Evolutionary conservation across 768 basidiomycete species (phyloP), one percentile per base, ranked within the genome.

Genomic region (Xerocomellus dryophilus): DNA sequence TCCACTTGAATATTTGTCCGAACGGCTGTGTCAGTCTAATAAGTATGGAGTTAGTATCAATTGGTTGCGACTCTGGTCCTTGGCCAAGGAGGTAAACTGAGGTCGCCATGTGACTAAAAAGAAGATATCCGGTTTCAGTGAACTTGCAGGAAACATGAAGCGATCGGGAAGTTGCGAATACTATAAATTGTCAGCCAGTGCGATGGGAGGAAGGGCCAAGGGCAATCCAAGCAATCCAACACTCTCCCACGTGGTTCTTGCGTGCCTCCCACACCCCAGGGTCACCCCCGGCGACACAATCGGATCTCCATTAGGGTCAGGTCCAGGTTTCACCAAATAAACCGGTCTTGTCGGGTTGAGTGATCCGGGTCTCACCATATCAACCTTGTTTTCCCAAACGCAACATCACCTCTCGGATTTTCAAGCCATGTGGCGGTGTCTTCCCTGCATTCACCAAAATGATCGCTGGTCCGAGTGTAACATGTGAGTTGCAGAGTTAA

Each of bases 161-260:
- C 45, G 49, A 42, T 57, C 66, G 66, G 68, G 43, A 57, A 57
- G 47, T 59, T 53, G 61, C 60, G 63, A 43, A 42, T 21, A 36
- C 61, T 48, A 48, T 52, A 47, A 65, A 54, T 54, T 59, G 39
- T 39, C 25, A 31, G 45, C 45, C 46, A 53, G 46, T 61, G 53
- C 48, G 46, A 59, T 47, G 50, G 54, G 63, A 56, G 47, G 31
- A 53, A 54, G 53, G 56, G 56, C 47, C 38, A 61, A 56, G 35
- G 62, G 45, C 29, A 41, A 41, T 32, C 51, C 49, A 47, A 53
- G 52, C 35, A 54, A 54, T 34, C 50, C 54, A 39, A 45, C 45
- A 50, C 49, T 47, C 55, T 66, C 67, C 43, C 69, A 57, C 67
- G 59, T 70, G 60, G 57, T 58, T 56, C 46, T 53, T 40, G 48